Evolutionary conservation across 345 rosid species (phyloP).

Genomic region (Nephelium lappaceum): DNA sequence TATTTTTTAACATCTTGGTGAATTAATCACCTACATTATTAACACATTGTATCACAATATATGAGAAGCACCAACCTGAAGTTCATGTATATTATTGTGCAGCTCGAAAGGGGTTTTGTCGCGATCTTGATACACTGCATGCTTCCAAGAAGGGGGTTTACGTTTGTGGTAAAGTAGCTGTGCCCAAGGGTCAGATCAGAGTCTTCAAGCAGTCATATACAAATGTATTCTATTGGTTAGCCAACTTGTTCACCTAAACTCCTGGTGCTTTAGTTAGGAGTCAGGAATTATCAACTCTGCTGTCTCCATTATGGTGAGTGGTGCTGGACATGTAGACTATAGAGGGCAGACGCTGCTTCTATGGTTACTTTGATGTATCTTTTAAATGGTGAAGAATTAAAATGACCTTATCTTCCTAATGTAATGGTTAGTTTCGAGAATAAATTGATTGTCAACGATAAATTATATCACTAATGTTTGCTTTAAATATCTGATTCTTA

Average conservation of each 20-base stretch:
- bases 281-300: constrained; percentile 4
- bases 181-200: neutral
- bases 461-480: neutral
- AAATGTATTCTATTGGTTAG: neutral
- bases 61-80: neutral
- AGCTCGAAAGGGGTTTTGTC: constrained; percentile 91
- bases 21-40: neutral
- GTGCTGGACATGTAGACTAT: neutral
- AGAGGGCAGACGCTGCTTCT: constrained; percentile 2
- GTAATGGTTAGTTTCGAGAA: neutral
- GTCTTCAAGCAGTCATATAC: neutral
- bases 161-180: neutral
- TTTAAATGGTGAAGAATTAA: neutral
- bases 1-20: neutral
- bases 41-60: neutral
- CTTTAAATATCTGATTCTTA: too few relatives aligned
- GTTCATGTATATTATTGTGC: constrained; percentile 28
- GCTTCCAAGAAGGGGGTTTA: neutral
- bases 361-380: neutral
- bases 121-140: constrained; percentile 36
- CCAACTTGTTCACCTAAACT: neutral
- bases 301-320: neutral
- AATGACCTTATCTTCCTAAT: neutral
- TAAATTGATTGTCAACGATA: neutral
- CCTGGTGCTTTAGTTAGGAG: neutral